Evolutionary conservation across 2,329 filamentous ascomycete genomes (phyloP).

Genomic region (Pseudogymnoascus sp.): DNA sequence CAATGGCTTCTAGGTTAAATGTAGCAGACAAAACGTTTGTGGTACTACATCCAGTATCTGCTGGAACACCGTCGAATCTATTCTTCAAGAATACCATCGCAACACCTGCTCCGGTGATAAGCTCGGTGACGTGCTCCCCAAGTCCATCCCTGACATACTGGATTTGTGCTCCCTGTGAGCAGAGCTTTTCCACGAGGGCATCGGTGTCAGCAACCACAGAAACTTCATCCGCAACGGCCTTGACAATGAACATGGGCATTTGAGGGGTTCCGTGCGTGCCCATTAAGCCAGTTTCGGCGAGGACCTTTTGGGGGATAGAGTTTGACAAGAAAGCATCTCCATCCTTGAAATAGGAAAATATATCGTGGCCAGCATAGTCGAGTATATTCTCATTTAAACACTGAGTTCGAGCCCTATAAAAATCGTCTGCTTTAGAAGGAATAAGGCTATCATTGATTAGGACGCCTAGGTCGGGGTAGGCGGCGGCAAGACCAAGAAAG

Average conservation of each 20-base stretch:
- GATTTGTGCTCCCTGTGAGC: conserved; percentile 32
- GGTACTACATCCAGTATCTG: background rate
- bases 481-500: conserved; percentile 12
- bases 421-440: conserved; percentile 28
- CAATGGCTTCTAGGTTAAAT: background rate
- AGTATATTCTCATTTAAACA: conserved; percentile 21
- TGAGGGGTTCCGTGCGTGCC: conserved; percentile 32
- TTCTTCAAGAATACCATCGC: background rate
- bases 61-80: background rate
- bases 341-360: conserved; percentile 34
- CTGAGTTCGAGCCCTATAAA: conserved; percentile 24
- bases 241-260: conserved; percentile 43
- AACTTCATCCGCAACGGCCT: conserved; percentile 39
- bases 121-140: conserved; percentile 29
- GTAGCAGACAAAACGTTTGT: background rate
- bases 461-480: conserved; percentile 8
- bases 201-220: conserved; percentile 37
- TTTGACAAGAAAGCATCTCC: conserved; percentile 21
- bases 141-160: conserved; percentile 36
- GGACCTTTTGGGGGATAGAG: background rate
- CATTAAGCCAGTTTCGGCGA: conserved; percentile 1
- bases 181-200: conserved; percentile 33
- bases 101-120: background rate
- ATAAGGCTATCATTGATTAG: conserved; percentile 17
- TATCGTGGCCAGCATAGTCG: conserved; percentile 29